These are phyloP conservation scores for Auxenochlorella pyrenoidosa DNA, from an alignment of 139 green algal species.

Conservation along the genomic window DNA sequence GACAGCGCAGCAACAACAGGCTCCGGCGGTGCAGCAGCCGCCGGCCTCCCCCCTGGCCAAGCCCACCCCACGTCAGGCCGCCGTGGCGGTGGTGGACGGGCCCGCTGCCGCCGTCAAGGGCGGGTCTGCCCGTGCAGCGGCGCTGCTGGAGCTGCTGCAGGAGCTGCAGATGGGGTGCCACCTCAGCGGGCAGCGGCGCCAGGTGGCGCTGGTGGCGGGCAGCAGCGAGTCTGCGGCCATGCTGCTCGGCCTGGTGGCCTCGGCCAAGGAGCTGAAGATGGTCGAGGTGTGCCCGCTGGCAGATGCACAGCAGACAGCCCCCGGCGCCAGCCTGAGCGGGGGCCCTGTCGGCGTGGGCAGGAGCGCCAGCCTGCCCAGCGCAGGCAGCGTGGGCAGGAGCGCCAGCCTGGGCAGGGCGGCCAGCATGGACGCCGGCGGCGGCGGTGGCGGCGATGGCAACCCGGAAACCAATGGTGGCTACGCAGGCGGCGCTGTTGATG, in stretches of 20 bases:
- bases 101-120: background rate
- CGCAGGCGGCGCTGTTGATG: background rate
- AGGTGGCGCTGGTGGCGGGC: constrained; percentile 22
- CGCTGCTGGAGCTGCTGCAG: constrained; percentile 20
- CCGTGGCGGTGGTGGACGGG: background rate
- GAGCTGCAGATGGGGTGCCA: constrained; percentile 10
- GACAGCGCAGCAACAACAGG: background rate
- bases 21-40: background rate
- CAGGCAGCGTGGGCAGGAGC: background rate
- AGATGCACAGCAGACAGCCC: background rate
- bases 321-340: background rate
- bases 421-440: background rate
- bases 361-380: background rate
- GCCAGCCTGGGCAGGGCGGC: background rate
- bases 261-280: background rate
- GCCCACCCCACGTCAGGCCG: background rate
- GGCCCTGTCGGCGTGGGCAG: background rate
- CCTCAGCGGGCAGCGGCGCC: background rate
- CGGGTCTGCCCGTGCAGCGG: background rate
- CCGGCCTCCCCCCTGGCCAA: background rate
- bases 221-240: background rate
- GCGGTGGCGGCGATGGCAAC: background rate
- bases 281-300: background rate
- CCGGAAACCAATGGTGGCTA: background rate
- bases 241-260: background rate